Evolutionary conservation across 495 filamentous ascomycete species (phyloP).

Genomic region (Talaromyces liani): DNA sequence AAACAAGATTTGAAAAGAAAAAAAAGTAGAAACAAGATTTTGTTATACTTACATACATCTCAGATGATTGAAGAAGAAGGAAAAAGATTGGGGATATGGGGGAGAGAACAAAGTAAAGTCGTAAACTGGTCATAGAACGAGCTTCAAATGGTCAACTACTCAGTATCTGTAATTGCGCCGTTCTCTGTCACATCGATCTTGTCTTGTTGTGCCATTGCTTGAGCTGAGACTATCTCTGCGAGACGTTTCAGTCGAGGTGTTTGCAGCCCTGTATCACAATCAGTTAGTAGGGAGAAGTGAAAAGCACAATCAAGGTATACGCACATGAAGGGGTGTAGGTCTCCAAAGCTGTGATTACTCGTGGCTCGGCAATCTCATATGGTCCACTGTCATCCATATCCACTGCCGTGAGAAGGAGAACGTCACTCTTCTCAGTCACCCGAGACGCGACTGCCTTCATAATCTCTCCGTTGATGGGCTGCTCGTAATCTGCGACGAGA

Average conservation of each 20-base stretch:
- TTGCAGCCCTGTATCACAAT: conserved; percentile 64
- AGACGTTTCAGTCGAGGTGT: conserved; percentile 88
- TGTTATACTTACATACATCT: conserved; percentile 4
- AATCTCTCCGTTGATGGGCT: conserved; percentile 98
- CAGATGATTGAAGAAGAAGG: neutral
- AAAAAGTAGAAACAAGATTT: neutral
- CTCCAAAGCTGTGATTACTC: conserved; percentile 91
- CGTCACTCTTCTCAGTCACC: conserved; percentile 97
- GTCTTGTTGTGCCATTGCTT: conserved; percentile 90
- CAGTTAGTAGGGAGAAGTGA: conserved; percentile 12
- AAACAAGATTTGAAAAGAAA: neutral
- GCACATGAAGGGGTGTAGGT: conserved; percentile 95
- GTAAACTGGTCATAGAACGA: conserved; percentile 7
- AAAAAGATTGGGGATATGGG: neutral
- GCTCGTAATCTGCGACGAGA: conserved; percentile 97
- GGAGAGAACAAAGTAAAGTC: conserved; percentile 2
- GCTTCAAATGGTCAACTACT: neutral
- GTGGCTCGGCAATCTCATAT: conserved; percentile 96
- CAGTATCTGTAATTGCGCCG: conserved; percentile 19
- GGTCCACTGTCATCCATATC: conserved; percentile 99
- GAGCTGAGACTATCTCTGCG: conserved; percentile 93
- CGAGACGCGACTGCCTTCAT: conserved; percentile 98
- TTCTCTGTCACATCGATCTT: conserved; percentile 56
- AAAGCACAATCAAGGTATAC: conserved; percentile 20
- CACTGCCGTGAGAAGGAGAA: conserved; percentile 83